These are phyloP conservation scores for Lophiostoma macrostomum DNA, from an alignment of 495 filamentous ascomycete genomes.

Conservation along the genomic window DNA sequence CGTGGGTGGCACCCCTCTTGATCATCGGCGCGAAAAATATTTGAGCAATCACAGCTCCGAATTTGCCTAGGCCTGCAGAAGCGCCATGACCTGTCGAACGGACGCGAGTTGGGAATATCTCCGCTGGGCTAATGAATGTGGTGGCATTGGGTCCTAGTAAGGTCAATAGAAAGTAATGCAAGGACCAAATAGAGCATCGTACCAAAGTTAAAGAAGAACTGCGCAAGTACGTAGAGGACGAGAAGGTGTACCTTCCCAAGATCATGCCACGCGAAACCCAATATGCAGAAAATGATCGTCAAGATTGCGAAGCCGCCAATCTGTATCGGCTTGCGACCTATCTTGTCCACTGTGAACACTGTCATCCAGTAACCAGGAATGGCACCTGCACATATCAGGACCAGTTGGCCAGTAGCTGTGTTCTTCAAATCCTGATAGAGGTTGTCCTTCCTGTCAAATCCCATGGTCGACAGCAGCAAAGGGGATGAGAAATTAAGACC, in stretches of 20 bases:
- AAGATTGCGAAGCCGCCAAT: slow-evolving; percentile 37
- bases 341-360: slow-evolving; percentile 37
- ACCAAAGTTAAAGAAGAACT: slow-evolving; percentile 86
- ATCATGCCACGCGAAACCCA: slow-evolving; percentile 36
- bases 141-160: slow-evolving; percentile 45
- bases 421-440: slow-evolving; percentile 36
- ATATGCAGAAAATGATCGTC: slow-evolving; percentile 39
- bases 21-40: slow-evolving; percentile 45
- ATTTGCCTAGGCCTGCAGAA: slow-evolving; percentile 54
- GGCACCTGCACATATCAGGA: slow-evolving; percentile 40
- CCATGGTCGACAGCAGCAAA: slow-evolving; percentile 61
- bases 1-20: slow-evolving; percentile 23
- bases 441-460: slow-evolving; percentile 55
- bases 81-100: slow-evolving; percentile 57
- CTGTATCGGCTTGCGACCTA: slow-evolving; percentile 41
- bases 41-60: slow-evolving; percentile 58
- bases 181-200: neutral
- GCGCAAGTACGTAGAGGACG: slow-evolving; percentile 74
- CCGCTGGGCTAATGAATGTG: slow-evolving; percentile 51
- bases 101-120: slow-evolving; percentile 61
- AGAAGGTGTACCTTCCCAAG: slow-evolving; percentile 49
- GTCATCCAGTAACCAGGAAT: slow-evolving; percentile 44
- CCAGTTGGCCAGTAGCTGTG: slow-evolving; percentile 38
- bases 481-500: slow-evolving; percentile 70
- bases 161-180: neutral